Percentiles rank a stretch among this genome's conserved stretches.
phyloP scores from a whole-genome alignment of 805 yeast genomes.

The Lachancea sp. region DNA sequence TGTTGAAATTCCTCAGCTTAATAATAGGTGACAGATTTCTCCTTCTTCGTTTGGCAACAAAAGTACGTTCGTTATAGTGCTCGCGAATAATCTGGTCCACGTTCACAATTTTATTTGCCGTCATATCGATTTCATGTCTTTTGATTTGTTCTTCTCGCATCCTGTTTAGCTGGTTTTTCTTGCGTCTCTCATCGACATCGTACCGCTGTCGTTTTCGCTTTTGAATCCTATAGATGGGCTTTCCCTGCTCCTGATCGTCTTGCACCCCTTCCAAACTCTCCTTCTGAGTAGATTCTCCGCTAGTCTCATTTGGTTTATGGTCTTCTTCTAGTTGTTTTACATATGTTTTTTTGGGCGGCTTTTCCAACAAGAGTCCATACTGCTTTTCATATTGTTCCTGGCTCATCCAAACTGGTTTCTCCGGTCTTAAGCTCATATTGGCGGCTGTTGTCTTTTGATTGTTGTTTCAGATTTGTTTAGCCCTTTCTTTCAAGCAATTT shows the following conservation, averaged over 20 bases:
- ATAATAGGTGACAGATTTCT: constrained; percentile 78
- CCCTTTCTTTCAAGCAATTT: no score
- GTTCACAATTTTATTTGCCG: constrained; percentile 35
- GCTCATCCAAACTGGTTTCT: constrained; percentile 35
- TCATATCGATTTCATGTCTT: constrained; percentile 31
- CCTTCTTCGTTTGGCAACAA: constrained; percentile 51
- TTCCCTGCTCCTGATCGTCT: constrained; percentile 8
- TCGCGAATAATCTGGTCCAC: constrained; percentile 66
- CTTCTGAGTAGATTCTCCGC: constrained; percentile 9
- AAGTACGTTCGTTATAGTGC: constrained; percentile 83
- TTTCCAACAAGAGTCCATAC: constrained; percentile 19
- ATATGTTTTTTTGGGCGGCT: constrained; percentile 5
- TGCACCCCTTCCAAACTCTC: constrained; percentile 11
- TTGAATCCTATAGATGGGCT: constrained; percentile 16
- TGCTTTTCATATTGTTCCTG: constrained; percentile 33
- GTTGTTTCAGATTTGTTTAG: background rate
- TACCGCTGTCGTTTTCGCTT: constrained; percentile 29
- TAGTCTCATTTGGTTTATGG: background rate
- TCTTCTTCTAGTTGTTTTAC: constrained; percentile 9
- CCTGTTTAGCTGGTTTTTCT: constrained; percentile 29
- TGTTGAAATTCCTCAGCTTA: constrained; percentile 82
- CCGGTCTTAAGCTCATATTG: constrained; percentile 23
- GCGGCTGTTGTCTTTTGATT: background rate
- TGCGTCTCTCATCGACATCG: constrained; percentile 30
- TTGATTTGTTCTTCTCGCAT: constrained; percentile 32